Evolutionary conservation across 139 green algal genomes (phyloP).

Genomic region (Spirogloea muscicola): DNA sequence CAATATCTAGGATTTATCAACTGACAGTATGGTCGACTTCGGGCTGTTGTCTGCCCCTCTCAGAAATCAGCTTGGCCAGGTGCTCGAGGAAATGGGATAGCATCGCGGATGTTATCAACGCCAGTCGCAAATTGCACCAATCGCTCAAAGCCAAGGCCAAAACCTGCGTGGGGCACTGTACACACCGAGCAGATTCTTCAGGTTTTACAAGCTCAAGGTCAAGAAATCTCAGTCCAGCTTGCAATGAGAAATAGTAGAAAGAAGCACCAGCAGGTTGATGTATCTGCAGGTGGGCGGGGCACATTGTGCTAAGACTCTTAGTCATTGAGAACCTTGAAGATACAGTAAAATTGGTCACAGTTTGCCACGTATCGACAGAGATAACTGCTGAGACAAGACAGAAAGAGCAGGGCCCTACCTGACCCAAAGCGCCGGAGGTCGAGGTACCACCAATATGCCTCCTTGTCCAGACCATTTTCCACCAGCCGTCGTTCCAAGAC

Average conservation of each 20-base stretch:
- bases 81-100: conserved; percentile 72
- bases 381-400: neutral
- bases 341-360: neutral
- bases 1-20: too few species aligned
- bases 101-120: conserved; percentile 73
- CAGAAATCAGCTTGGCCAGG: conserved; percentile 43
- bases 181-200: too few species aligned
- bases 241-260: neutral
- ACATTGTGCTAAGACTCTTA: neutral
- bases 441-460: conserved; percentile 86
- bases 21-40: too few species aligned
- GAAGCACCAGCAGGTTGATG: neutral
- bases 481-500: conserved; percentile 54
- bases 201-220: too few species aligned
- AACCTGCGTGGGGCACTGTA: conserved; percentile 84
- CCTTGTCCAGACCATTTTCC: conserved; percentile 56
- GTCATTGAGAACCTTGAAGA: neutral
- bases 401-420: conserved; percentile 13
- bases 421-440: conserved; percentile 90
- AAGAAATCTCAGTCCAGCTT: neutral
- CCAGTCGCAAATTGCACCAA: conserved; percentile 67
- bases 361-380: neutral
- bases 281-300: neutral
- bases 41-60: too few species aligned
- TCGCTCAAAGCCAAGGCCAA: conserved; percentile 86